Conservation (phyloP, 352 stramenopile genomes). For the Globisporangium apiculatum region DNA sequence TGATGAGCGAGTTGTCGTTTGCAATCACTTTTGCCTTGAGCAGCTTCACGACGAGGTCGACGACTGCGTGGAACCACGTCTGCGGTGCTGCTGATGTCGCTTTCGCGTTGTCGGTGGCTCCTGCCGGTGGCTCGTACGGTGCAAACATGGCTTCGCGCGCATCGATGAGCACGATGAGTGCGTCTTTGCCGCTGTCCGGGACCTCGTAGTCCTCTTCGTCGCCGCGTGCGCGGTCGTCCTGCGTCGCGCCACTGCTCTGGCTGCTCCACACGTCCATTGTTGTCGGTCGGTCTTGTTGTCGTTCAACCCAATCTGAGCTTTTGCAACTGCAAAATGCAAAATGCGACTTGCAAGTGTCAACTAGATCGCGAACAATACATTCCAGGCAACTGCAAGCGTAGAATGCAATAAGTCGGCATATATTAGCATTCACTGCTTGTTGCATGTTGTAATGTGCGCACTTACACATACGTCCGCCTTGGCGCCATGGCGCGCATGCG, state of each 20-base stretch:
- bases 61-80: slow-evolving; percentile 69
- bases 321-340: no score
- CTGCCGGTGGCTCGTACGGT: slow-evolving; percentile 17
- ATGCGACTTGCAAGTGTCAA: no score
- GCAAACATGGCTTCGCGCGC: slow-evolving; percentile 61
- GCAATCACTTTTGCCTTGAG: slow-evolving; percentile 77
- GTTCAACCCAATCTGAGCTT: background rate
- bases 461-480: background rate
- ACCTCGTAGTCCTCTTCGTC: slow-evolving; percentile 59
- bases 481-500: slow-evolving; percentile 3
- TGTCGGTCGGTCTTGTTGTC: no score
- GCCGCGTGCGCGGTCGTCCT: slow-evolving; percentile 10
- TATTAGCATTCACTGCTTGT: no score
- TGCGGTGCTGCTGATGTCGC: slow-evolving; percentile 11
- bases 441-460: no score
- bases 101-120: slow-evolving; percentile 4
- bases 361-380: no score
- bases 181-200: slow-evolving; percentile 59
- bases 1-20: slow-evolving; percentile 71
- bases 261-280: slow-evolving; percentile 1
- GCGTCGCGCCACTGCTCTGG: background rate
- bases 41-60: slow-evolving; percentile 61
- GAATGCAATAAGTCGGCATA: no score
- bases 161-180: slow-evolving; percentile 72
- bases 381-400: no score